phyloP scores from a whole-genome alignment of 1,284 basidiomycete species.

The Ustilago hordei region DNA sequence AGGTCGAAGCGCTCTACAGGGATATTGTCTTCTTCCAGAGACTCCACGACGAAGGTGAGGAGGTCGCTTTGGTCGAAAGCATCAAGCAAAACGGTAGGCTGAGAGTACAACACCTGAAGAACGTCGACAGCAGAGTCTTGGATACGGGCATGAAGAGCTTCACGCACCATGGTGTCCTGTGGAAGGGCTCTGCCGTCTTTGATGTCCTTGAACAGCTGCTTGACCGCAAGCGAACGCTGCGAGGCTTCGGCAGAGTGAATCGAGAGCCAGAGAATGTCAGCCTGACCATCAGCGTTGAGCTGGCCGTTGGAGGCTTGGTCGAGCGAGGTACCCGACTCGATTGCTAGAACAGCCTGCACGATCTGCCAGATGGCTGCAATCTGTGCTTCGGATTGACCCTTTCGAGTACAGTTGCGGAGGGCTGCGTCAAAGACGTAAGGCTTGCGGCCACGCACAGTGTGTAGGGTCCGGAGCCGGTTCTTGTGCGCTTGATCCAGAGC shows the following conservation, averaged over 20 bases:
- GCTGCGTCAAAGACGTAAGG: slow-evolving; percentile 53
- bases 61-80: slow-evolving; percentile 39
- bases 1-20: slow-evolving; percentile 26
- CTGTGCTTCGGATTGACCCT: slow-evolving; percentile 34
- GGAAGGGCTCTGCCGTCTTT: slow-evolving; percentile 24
- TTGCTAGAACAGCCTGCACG: slow-evolving; percentile 49
- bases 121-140: slow-evolving; percentile 50
- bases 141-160: slow-evolving; percentile 56
- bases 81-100: slow-evolving; percentile 30
- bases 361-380: slow-evolving; percentile 49
- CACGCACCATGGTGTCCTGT: slow-evolving; percentile 55
- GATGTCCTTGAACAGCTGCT: slow-evolving; percentile 52
- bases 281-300: slow-evolving; percentile 21
- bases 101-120: slow-evolving; percentile 49
- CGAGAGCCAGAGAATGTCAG: slow-evolving; percentile 59
- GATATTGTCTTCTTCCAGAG: slow-evolving; percentile 24
- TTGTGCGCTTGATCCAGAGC: slow-evolving; percentile 23
- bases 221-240: slow-evolving; percentile 51
- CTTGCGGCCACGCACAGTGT: slow-evolving; percentile 45
- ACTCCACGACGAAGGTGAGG: slow-evolving; percentile 41
- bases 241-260: slow-evolving; percentile 58
- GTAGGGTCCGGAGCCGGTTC: slow-evolving; percentile 51
- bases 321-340: slow-evolving; percentile 46
- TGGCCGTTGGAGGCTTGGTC: slow-evolving; percentile 25
- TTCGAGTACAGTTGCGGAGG: slow-evolving; percentile 35